Evolutionary conservation across 352 stramenopile species (phyloP), one percentile per base, ranked within the genome.

Genomic region (Blastocystis sp.): DNA sequence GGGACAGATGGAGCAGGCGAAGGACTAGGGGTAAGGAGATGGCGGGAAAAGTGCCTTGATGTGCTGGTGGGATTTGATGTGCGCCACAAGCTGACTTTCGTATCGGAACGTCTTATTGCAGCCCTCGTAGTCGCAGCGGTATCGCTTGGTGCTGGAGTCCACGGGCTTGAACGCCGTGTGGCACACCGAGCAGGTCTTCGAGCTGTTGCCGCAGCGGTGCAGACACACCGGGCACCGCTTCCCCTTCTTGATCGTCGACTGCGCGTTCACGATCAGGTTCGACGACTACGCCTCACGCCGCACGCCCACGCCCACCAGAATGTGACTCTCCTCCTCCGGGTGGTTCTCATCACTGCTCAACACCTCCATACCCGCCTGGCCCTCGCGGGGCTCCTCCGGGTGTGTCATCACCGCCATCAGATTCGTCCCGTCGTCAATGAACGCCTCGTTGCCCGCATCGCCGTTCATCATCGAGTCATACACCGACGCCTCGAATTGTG

Each of bases 191-290:
- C 78, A 88, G 3, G 78, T 10, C 23, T 88, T 88, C n/a, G 64
- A 79, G 23, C 61, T 77, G 56, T 88, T 88, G 7, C 78, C 78
- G 45, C 78, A 88, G 11, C 64, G 64, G 23, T 56, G 62, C 14
- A 48, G 64, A n/a, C 78, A 88, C 21, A 79, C 64, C 1, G 67
- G 67, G 78, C 78, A 88, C 10, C 78, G 78, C 21, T 88, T 88
- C 45, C 78, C 78, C 40, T 78, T 79, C 14, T 78, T 79, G 1
- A 88, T 9, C 17, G 45, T 28, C 3, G 45, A 67, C 38, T 84
- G 74, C n/a, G 48, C 45, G 38, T 84, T 67, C n/a, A 14, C 48
- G 48, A 84, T 84, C 11, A 84, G 60, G 11, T 67, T 43, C 3
- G 74, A 84, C n/a, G 74, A 69, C 74, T 64, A 84, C 60, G 38